Evolutionary conservation across 441 rosid species (phyloP).

Genomic region (Adansonia gregorii): DNA sequence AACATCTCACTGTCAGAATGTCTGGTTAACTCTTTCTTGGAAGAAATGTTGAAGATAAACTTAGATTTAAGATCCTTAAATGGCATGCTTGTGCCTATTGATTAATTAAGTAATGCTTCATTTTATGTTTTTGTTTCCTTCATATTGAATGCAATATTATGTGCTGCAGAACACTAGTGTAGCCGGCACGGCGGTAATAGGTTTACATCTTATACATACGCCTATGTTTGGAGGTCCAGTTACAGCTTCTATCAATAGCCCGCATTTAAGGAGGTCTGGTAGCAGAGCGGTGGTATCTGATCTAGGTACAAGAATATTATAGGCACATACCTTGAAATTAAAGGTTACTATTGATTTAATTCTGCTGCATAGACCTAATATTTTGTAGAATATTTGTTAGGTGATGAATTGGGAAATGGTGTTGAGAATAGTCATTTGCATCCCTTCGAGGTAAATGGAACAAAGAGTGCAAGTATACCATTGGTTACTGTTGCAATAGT

Average conservation of each 20-base stretch:
- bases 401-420: conserved; percentile 58
- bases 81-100: neutral
- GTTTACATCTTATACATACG: conserved; percentile 16
- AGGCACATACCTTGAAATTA: neutral
- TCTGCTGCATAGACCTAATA: conserved; percentile 26
- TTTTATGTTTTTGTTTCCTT: neutral
- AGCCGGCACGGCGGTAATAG: conserved; percentile 16
- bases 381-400: conserved; percentile 35
- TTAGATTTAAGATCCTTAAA: conserved; percentile 1
- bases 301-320: conserved; percentile 53
- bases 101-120: neutral
- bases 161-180: conserved; percentile 23
- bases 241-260: conserved; percentile 59
- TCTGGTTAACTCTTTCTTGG: neutral
- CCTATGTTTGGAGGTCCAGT: conserved; percentile 81
- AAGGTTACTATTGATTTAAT: neutral
- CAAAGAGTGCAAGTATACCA: conserved; percentile 51
- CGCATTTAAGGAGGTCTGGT: conserved; percentile 87
- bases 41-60: neutral
- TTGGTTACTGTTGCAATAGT: conserved; percentile 55
- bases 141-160: neutral
- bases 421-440: conserved; percentile 54
- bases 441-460: conserved; percentile 47
- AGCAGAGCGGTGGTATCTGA: conserved; percentile 69
- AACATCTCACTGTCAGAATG: neutral